These are phyloP conservation scores for Exobasidium cylindrosporum DNA, from an alignment of 1,284 basidiomycete genomes.

Conservation along the genomic window DNA sequence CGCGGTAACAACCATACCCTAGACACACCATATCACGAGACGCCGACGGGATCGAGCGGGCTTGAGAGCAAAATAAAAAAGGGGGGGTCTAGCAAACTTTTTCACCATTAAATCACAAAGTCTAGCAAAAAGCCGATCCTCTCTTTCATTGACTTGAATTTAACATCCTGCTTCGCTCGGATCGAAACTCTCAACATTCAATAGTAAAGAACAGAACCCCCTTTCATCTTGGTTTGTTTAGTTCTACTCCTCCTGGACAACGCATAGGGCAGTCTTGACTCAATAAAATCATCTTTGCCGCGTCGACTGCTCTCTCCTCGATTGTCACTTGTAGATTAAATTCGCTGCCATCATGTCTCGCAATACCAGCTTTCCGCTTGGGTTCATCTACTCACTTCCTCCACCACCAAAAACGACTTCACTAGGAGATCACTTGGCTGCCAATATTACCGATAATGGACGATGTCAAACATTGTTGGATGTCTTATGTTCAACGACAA, in stretches of 20 bases:
- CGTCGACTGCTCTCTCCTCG: too few relatives aligned
- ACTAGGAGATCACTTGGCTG: conserved; percentile 51
- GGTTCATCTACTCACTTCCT: conserved; percentile 47
- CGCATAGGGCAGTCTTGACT: too few relatives aligned
- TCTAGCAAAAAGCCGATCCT: too few relatives aligned
- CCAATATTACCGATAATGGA: conserved; percentile 52
- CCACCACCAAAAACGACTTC: conserved; percentile 34
- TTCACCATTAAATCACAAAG: not conserved
- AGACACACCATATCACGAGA: not conserved
- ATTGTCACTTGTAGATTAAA: too few relatives aligned
- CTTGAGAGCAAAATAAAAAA: not conserved
- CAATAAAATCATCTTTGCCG: too few relatives aligned
- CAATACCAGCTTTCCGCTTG: conserved; percentile 28
- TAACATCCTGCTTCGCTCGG: too few relatives aligned
- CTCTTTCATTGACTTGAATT: too few relatives aligned
- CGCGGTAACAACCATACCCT: too few relatives aligned
- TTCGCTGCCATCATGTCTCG: not conserved
- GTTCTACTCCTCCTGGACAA: too few relatives aligned
- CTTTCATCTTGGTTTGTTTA: too few relatives aligned
- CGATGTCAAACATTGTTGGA: conserved; percentile 44
- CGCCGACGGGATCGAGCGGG: not conserved
- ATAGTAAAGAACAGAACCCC: too few relatives aligned
- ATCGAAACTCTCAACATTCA: too few relatives aligned
- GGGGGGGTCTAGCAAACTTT: not conserved
- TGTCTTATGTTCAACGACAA: conserved; percentile 45